Percentiles rank a stretch among this genome's conserved stretches.
Conservation (phyloP, 2,329 filamentous ascomycete genomes). For the Tetracladium maxilliforme region DNA sequence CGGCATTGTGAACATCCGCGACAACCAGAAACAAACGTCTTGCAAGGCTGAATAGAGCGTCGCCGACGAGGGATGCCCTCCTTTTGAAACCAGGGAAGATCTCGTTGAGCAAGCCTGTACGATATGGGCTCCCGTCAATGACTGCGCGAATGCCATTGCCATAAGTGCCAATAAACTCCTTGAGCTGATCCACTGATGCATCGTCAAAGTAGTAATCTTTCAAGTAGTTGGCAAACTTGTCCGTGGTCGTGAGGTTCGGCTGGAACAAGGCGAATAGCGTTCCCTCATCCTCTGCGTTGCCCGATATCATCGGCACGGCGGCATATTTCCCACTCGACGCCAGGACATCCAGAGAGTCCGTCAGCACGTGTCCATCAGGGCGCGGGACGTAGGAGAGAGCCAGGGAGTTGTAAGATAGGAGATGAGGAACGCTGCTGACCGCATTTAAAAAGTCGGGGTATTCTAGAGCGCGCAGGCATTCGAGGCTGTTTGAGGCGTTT, state of each 20-base stretch:
- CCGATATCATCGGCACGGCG: constrained; percentile 45
- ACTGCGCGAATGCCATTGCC: constrained; percentile 19
- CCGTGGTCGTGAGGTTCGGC: constrained; percentile 44
- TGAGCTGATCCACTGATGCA: constrained; percentile 31
- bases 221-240: constrained; percentile 45
- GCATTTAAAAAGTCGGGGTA: constrained; percentile 46
- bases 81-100: constrained; percentile 62
- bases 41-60: constrained; percentile 54
- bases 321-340: constrained; percentile 33
- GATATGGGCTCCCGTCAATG: constrained; percentile 51
- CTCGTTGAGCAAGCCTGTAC: constrained; percentile 49
- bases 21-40: constrained; percentile 44
- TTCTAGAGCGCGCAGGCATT: constrained; percentile 46
- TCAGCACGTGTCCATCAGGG: constrained; percentile 47
- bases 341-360: constrained; percentile 44
- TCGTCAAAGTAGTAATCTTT: constrained; percentile 37
- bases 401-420: constrained; percentile 50
- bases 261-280: constrained; percentile 57
- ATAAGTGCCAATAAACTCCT: constrained; percentile 44
- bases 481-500: constrained; percentile 34
- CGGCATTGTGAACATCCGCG: constrained; percentile 27
- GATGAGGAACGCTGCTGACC: constrained; percentile 49
- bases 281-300: constrained; percentile 65
- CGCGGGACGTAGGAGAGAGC: constrained; percentile 58
- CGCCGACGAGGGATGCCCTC: constrained; percentile 57